phyloP scores from a whole-genome alignment of 2,329 filamentous ascomycete genomes.

The Trichoderma sp. region DNA sequence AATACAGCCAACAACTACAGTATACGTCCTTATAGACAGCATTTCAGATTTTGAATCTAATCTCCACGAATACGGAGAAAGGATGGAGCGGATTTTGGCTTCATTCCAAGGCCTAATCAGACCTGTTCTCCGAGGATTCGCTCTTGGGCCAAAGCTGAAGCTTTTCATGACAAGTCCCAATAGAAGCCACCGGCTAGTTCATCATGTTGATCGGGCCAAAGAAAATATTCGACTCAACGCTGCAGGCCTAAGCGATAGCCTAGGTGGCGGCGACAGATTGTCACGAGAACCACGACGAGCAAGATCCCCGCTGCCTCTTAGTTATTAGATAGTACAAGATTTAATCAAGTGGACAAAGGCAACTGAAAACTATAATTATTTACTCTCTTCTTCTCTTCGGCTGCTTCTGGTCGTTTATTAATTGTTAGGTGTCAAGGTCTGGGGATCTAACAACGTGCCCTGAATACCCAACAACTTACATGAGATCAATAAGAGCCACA shows the following conservation, averaged over 20 bases:
- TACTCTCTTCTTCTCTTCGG: too few relatives aligned
- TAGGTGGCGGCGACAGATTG: not conserved
- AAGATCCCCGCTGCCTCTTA: not conserved
- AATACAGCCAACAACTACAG: not conserved
- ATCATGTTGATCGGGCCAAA: not conserved
- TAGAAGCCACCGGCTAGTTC: not conserved
- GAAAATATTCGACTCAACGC: slow-evolving; percentile 11
- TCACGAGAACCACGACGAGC: slow-evolving; percentile 1
- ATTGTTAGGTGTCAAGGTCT: too few relatives aligned
- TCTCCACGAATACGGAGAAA: slow-evolving; percentile 2
- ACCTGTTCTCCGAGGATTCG: not conserved
- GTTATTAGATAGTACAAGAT: not conserved
- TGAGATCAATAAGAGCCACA: too few relatives aligned
- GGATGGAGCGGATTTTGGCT: not conserved
- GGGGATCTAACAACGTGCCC: too few relatives aligned
- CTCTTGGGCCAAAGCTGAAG: not conserved
- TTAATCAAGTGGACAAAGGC: too few relatives aligned
- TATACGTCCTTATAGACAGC: slow-evolving; percentile 8
- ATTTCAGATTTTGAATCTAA: slow-evolving; percentile 6
- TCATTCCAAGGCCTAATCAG: not conserved
- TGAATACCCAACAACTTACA: too few relatives aligned
- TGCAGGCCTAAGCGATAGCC: not conserved
- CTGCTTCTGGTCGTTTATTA: too few relatives aligned
- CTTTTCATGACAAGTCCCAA: slow-evolving; percentile 13
- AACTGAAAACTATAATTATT: not conserved